Conservation (phyloP, 1,284 basidiomycete genomes). For the Xanthoconium separans region DNA sequence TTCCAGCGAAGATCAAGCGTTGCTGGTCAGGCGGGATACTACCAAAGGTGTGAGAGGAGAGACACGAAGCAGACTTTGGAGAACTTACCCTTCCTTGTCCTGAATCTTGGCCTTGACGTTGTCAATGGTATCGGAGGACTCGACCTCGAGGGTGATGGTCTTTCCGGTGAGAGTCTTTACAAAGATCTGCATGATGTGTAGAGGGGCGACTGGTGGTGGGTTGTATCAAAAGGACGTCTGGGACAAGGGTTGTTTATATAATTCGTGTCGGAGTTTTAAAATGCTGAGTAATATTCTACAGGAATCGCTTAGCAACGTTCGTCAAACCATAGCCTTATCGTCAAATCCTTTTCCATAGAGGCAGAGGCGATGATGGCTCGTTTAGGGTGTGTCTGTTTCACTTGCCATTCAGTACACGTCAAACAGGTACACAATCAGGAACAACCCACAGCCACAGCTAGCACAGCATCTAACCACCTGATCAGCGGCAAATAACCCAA, state of each 20-base stretch:
- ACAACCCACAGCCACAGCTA: constrained; percentile 66
- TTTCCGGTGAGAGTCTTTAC: constrained; percentile 88
- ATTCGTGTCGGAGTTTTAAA: constrained; percentile 26
- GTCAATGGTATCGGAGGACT: constrained; percentile 88
- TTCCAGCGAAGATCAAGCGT: constrained; percentile 86
- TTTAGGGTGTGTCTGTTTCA: constrained; percentile 65
- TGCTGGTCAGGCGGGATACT: constrained; percentile 82
- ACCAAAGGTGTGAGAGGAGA: not conserved
- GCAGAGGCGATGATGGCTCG: constrained; percentile 77
- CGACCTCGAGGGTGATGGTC: constrained; percentile 92
- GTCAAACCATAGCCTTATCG: constrained; percentile 77
- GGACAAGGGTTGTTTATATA: constrained; percentile 22
- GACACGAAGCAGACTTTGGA: accelerated
- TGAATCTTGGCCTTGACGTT: constrained; percentile 86
- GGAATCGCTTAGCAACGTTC: constrained; percentile 6
- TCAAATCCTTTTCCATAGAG: constrained; percentile 80
- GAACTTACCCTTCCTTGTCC: constrained; percentile 83
- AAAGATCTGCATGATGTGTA: constrained; percentile 71
- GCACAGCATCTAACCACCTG: constrained; percentile 58
- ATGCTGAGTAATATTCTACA: constrained; percentile 12
- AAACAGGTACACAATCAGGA: not conserved
- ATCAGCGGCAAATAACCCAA: constrained; percentile 4
- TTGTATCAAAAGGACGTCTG: not conserved
- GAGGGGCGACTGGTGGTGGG: constrained; percentile 47
- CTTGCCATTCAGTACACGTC: constrained; percentile 3